Conservation (phyloP, 2,329 filamentous ascomycete species). For the Zelopaecilomyces penicillatus region DNA sequence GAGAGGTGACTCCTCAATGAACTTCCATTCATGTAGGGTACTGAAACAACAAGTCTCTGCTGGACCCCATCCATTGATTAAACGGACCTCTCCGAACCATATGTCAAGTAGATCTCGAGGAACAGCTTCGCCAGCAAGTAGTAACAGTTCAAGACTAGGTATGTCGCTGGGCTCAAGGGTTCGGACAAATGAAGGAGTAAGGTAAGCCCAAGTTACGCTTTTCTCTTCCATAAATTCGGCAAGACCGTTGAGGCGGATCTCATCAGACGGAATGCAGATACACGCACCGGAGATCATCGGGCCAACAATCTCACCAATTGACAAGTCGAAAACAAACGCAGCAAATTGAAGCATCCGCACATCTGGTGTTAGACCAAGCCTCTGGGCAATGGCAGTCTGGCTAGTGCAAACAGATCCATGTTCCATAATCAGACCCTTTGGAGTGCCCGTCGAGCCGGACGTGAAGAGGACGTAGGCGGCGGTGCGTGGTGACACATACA, state of each 20-base stretch:
- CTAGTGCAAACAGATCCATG: conserved; percentile 10
- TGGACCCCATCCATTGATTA: conserved; percentile 14
- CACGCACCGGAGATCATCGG: neutral
- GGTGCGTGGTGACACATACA: conserved; percentile 2
- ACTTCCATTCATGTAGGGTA: neutral
- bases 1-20: neutral
- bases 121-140: conserved; percentile 8
- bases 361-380: conserved; percentile 1
- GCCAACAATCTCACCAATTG: conserved; percentile 7
- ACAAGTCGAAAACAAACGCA: conserved; percentile 5
- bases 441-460: conserved; percentile 16
- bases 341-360: conserved; percentile 8
- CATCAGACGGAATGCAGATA: conserved; percentile 3
- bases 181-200: conserved; percentile 9
- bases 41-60: conserved; percentile 7
- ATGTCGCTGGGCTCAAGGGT: neutral
- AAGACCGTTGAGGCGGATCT: neutral
- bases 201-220: conserved; percentile 3
- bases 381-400: conserved; percentile 6
- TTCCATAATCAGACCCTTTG: conserved; percentile 16
- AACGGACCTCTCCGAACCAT: conserved; percentile 8
- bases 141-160: conserved; percentile 6
- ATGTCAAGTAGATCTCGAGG: conserved; percentile 21
- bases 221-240: conserved; percentile 3
- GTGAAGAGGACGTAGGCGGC: conserved; percentile 17